Conservation (phyloP, 1,139 yeast species). For the Scheffersomyces titani region DNA sequence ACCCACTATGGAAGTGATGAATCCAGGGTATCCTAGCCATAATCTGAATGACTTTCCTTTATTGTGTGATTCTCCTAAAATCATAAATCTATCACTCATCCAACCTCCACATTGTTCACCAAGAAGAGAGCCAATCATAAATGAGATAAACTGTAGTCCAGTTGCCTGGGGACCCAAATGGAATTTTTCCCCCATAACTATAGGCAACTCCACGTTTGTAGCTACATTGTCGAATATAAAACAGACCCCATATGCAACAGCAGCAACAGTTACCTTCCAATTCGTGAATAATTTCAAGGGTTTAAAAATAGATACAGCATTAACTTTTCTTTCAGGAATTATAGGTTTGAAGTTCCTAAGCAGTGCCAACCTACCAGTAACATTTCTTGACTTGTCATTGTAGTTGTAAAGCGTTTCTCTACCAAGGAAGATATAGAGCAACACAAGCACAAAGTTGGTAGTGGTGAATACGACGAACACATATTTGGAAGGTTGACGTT, state of each 20-base stretch:
- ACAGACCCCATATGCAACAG: conserved; percentile 17
- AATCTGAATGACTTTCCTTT: conserved; percentile 8
- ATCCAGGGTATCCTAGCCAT: conserved; percentile 20
- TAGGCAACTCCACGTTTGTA: conserved; percentile 19
- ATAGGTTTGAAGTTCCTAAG: background rate
- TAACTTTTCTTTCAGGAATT: background rate
- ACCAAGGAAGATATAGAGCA: conserved; percentile 17
- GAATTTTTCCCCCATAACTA: conserved; percentile 15
- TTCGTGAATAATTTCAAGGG: conserved; percentile 13
- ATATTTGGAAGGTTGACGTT: conserved; percentile 13
- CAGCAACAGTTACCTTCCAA: conserved; percentile 13
- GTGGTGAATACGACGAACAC: conserved; percentile 16
- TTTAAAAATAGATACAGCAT: conserved; percentile 6
- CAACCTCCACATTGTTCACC: conserved; percentile 22
- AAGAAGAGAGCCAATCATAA: conserved; percentile 17
- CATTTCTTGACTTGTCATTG: background rate
- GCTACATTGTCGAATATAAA: conserved; percentile 22
- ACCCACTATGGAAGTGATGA: conserved; percentile 15
- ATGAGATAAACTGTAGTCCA: conserved; percentile 19
- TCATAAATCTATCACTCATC: conserved; percentile 18
- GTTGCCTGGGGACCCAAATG: conserved; percentile 18
- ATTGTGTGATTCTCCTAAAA: background rate
- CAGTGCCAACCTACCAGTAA: background rate
- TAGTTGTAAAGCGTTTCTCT: conserved; percentile 17
- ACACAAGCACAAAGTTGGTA: conserved; percentile 16